Base-by-base conservation (phyloP, 495 filamentous ascomycete species). In the Aspergillus hancockii region DNA sequence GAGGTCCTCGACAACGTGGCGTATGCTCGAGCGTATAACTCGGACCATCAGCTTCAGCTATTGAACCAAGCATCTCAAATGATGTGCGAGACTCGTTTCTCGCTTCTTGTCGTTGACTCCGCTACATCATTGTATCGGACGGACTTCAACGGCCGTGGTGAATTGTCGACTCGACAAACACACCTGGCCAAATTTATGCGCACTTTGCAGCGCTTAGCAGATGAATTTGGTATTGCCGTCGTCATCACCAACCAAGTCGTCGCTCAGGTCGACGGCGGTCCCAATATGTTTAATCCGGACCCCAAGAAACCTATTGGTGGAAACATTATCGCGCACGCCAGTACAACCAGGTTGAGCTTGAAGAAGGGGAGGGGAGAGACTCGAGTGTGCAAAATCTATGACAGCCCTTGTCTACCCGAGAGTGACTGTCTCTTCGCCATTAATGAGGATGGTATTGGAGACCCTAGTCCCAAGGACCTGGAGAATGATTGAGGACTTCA, bases 31-130 rank as follows among this genome's bases (percentile, higher is more conserved):
- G 94, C 94, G 3, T 98, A 98, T 77, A 98, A 98, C 73, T 97
- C 92, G 2, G 94, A 98, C 59, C 94, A 98, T 71, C 94, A 98
- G 70, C 82, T 98, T 19, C 90, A 95, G 71, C 82, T 98, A 6
- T 84, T 98, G 52, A 96, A 91, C 71, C 93, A 98, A 70, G 94
- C 94, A 16, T 90, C 95, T 8, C 83, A 90, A 51, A 98, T 98
- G 94, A 98, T 98, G 94, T 97, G 92, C 58, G 95, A 98, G 73
- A 98, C 94, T 3, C 88, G 94, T 5, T 98, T 98, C 78, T 96
- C 93, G 18, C 82, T 98, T 5, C 83, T 98, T 38, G 85, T 98
- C 47, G 95, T 98, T 57, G 94, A 98, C 76, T 93, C 89, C 31
- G 94, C 94, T 18, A 98, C 93, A 0, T 89, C 93, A 1, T 82